Evolutionary conservation across 768 basidiomycete species (phyloP).

Genomic region (Dictyophora rubrovolvata): DNA sequence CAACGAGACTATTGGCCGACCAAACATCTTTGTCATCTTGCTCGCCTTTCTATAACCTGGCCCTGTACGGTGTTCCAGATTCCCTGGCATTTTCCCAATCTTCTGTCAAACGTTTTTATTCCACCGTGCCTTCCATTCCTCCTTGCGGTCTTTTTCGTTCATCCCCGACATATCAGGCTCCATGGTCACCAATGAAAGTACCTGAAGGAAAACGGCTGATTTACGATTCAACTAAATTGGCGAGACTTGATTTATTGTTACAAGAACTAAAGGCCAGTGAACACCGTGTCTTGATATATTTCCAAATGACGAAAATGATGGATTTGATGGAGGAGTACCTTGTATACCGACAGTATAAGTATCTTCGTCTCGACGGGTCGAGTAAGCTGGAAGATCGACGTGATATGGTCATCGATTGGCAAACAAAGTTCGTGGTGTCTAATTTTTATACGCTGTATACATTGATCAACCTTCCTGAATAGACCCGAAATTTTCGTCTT

Average conservation of each 20-base stretch:
- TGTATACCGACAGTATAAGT: slow-evolving; percentile 93
- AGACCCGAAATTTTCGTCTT: slow-evolving; percentile 87
- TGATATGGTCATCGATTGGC: slow-evolving; percentile 99
- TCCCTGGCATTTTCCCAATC: slow-evolving; percentile 48
- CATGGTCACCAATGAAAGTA: slow-evolving; percentile 77
- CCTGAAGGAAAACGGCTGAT: slow-evolving; percentile 93
- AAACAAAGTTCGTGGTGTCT: slow-evolving; percentile 63
- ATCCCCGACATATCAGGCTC: slow-evolving; percentile 66
- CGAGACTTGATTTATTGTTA: slow-evolving; percentile 78
- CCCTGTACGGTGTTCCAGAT: slow-evolving; percentile 76
- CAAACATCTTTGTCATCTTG: slow-evolving; percentile 48
- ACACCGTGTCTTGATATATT: slow-evolving; percentile 91
- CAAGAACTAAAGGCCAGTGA: slow-evolving; percentile 88
- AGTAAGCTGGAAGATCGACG: slow-evolving; percentile 92
- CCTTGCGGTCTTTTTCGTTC: slow-evolving; percentile 55
- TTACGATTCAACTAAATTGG: slow-evolving; percentile 94
- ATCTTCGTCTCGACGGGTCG: slow-evolving; percentile 84
- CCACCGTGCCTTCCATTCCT: slow-evolving; percentile 48
- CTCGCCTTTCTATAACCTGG: slow-evolving; percentile 64
- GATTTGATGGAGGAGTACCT: slow-evolving; percentile 98
- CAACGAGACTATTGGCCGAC: slow-evolving; percentile 73
- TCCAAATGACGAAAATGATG: slow-evolving; percentile 99
- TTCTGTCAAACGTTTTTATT: slow-evolving; percentile 37
- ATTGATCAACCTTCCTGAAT: slow-evolving; percentile 5
- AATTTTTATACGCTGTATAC: neutral